Conservation (phyloP, 192 early-diverging fungal genomes). For the Rhizophlyctis rosea region DNA sequence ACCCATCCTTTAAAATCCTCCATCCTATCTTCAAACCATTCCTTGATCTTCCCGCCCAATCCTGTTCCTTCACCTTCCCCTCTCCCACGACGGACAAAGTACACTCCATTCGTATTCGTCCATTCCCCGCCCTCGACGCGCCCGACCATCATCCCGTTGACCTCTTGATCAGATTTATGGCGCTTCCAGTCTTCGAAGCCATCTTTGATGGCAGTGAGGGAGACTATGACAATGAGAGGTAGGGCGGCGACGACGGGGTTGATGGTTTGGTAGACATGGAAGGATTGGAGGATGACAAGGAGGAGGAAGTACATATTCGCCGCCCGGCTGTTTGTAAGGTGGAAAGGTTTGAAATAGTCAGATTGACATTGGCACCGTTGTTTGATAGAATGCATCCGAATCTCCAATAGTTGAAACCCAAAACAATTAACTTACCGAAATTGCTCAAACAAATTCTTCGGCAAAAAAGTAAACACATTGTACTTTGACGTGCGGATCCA, state of each 20-base stretch:
- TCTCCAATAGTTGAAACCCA: background rate
- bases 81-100: conserved; percentile 1
- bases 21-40: background rate
- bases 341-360: conserved; percentile 3
- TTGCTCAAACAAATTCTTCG: conserved; percentile 90
- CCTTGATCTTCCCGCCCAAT: conserved; percentile 2
- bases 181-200: conserved; percentile 91
- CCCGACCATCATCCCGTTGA: conserved; percentile 54
- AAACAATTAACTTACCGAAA: conserved; percentile 67
- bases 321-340: conserved; percentile 34
- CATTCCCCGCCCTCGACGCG: conserved; percentile 7
- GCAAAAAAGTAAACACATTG: conserved; percentile 78
- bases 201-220: conserved; percentile 81
- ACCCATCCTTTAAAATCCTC: conserved; percentile 4
- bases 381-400: no score
- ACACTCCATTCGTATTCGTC: conserved; percentile 21
- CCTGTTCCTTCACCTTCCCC: background rate
- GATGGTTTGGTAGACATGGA: conserved; percentile 76
- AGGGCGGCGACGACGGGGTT: conserved; percentile 76
- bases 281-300: conserved; percentile 76
- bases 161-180: conserved; percentile 73
- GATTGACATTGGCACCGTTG: background rate
- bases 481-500: conserved; percentile 90
- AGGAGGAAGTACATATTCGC: conserved; percentile 81
- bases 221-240: conserved; percentile 77